Evolutionary conservation across 2,329 filamentous ascomycete genomes (phyloP).

Genomic region (Aspergillus vadensis): DNA sequence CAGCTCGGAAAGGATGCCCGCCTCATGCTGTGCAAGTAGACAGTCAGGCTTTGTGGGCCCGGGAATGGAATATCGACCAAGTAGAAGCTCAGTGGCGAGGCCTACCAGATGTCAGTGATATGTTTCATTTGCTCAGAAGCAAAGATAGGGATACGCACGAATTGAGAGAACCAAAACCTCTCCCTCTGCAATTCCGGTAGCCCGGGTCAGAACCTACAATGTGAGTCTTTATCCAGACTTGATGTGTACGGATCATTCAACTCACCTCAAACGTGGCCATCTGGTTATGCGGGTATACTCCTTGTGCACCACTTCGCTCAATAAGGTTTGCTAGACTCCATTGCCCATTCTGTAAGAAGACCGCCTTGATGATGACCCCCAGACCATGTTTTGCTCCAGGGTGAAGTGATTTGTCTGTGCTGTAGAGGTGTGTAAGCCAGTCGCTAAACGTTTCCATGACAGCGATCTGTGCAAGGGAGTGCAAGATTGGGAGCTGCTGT

Average conservation of each 20-base stretch:
- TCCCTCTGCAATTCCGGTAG: slow-evolving; percentile 22
- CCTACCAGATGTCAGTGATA: slow-evolving; percentile 20
- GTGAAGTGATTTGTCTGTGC: slow-evolving; percentile 13
- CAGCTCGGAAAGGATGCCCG: slow-evolving; percentile 20
- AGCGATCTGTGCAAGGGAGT: slow-evolving; percentile 21
- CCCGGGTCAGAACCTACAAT: slow-evolving; percentile 1
- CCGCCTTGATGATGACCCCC: slow-evolving; percentile 16
- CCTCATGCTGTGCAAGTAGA: slow-evolving; percentile 26
- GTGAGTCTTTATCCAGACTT: too few species aligned
- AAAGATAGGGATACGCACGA: slow-evolving; percentile 17
- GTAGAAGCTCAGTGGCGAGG: slow-evolving; percentile 28
- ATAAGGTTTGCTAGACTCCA: slow-evolving; percentile 16
- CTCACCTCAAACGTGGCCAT: slow-evolving; percentile 14
- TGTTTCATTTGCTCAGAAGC: background rate
- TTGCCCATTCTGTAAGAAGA: slow-evolving; percentile 9
- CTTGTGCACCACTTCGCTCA: slow-evolving; percentile 17
- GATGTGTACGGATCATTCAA: too few species aligned
- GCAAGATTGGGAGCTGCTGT: slow-evolving; percentile 29
- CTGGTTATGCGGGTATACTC: slow-evolving; percentile 19
- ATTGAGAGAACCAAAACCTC: slow-evolving; percentile 24
- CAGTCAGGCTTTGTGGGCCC: slow-evolving; percentile 11
- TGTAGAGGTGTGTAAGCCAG: slow-evolving; percentile 38
- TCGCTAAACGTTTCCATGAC: slow-evolving; percentile 13
- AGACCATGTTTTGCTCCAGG: slow-evolving; percentile 18
- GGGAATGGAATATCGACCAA: slow-evolving; percentile 28